Evolutionary conservation across 2,329 filamentous ascomycete genomes (phyloP).

Genomic region (Fusarium fujikuroi): DNA sequence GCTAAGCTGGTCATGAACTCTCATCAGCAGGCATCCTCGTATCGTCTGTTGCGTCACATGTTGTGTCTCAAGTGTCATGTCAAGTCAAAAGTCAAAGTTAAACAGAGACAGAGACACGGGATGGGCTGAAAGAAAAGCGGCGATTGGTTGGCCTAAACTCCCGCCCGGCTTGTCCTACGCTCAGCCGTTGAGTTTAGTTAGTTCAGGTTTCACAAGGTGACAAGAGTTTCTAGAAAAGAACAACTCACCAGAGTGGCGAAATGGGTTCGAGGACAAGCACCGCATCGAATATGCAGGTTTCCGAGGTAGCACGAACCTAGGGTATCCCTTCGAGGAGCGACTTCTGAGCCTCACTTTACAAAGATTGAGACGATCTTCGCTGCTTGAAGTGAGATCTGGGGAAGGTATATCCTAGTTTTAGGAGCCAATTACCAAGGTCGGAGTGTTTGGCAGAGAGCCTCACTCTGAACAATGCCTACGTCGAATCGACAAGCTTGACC

Average conservation of each 20-base stretch:
- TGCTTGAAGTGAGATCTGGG: slow-evolving; percentile 3
- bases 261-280: background rate
- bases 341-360: slow-evolving; percentile 12
- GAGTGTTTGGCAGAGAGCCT: slow-evolving; percentile 1
- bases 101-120: background rate
- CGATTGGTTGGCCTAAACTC: slow-evolving; percentile 13
- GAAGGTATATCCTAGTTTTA: background rate
- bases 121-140: slow-evolving; percentile 5
- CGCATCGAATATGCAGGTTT: slow-evolving; percentile 19
- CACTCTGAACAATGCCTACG: slow-evolving; percentile 5
- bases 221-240: slow-evolving; percentile 30
- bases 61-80: background rate
- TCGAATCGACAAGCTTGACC: too few relatives aligned
- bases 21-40: slow-evolving; percentile 23
- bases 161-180: slow-evolving; percentile 16
- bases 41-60: slow-evolving; percentile 31
- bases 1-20: slow-evolving; percentile 27
- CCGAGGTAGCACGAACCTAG: slow-evolving; percentile 8
- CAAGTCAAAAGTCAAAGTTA: slow-evolving; percentile 4
- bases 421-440: slow-evolving; percentile 3
- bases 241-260: slow-evolving; percentile 32
- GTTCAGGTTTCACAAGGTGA: slow-evolving; percentile 11
- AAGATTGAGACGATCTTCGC: slow-evolving; percentile 8
- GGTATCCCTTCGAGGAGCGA: slow-evolving; percentile 4
- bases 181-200: background rate